Conservation (phyloP, 805 yeast genomes). For the Cyberlindnera veronae region DNA sequence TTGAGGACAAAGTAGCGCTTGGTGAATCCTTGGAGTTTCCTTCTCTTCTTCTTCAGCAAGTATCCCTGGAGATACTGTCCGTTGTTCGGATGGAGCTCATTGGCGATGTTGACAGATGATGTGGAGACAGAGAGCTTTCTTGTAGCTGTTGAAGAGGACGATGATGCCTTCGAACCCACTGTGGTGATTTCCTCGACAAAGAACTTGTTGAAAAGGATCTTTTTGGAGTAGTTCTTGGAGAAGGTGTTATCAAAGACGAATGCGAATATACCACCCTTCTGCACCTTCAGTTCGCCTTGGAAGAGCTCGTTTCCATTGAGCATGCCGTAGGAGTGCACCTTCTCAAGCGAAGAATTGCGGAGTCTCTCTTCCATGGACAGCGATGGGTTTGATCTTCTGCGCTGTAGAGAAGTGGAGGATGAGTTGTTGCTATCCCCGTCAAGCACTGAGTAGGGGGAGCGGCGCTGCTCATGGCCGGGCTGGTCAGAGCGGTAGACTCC, state of each 20-base stretch:
- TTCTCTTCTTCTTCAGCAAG: constrained; percentile 74
- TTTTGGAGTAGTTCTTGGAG: constrained; percentile 80
- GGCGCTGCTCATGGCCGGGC: constrained; percentile 2
- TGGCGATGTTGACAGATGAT: constrained; percentile 19
- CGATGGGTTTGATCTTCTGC: constrained; percentile 31
- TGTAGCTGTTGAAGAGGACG: background rate
- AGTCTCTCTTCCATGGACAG: constrained; percentile 55
- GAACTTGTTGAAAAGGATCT: constrained; percentile 57
- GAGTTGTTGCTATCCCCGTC: constrained; percentile 19
- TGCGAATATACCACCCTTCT: constrained; percentile 70
- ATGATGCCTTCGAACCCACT: background rate
- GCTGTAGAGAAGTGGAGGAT: constrained; percentile 23
- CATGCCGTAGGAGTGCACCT: constrained; percentile 53
- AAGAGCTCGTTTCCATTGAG: constrained; percentile 58
- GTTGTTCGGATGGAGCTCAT: constrained; percentile 43
- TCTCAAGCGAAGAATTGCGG: constrained; percentile 46
- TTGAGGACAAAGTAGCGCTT: constrained; percentile 83
- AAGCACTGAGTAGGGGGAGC: constrained; percentile 29
- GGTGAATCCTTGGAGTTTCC: constrained; percentile 81
- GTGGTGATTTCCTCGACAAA: constrained; percentile 26
- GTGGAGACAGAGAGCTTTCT: constrained; percentile 19
- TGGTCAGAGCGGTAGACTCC: constrained; percentile 32
- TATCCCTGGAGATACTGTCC: constrained; percentile 78
- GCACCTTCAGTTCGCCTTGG: constrained; percentile 58
- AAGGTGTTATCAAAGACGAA: constrained; percentile 91